phyloP scores from a whole-genome alignment of 2,329 filamentous ascomycete species.

The Paecilomyces dactylethromorphus region DNA sequence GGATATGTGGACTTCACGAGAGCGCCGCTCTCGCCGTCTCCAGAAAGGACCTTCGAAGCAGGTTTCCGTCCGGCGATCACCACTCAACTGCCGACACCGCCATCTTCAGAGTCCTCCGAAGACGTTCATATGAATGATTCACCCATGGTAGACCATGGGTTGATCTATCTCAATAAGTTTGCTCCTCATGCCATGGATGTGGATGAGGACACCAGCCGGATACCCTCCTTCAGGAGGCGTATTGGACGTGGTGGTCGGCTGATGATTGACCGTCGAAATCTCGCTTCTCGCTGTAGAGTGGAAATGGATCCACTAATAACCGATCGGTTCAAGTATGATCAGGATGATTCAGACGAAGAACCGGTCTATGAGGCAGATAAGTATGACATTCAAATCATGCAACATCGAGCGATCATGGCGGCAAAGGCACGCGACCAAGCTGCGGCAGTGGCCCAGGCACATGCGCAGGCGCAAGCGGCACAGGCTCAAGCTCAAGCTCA shows the following conservation, averaged over 20 bases:
- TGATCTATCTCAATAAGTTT: conserved; percentile 30
- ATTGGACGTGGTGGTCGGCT: conserved; percentile 77
- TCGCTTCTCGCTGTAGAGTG: conserved; percentile 49
- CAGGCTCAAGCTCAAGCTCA: conserved; percentile 34
- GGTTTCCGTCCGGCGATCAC: conserved; percentile 63
- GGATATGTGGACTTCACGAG: conserved; percentile 83
- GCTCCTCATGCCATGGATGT: conserved; percentile 36
- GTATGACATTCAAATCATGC: conserved; percentile 51
- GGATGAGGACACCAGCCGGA: conserved; percentile 36
- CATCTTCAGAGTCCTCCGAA: conserved; percentile 43
- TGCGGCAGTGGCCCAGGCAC: conserved; percentile 29
- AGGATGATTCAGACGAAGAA: conserved; percentile 73
- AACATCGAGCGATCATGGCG: conserved; percentile 48
- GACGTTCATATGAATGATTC: conserved; percentile 27
- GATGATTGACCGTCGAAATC: conserved; percentile 78
- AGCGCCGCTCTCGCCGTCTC: conserved; percentile 73
- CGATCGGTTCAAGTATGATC: conserved; percentile 82
- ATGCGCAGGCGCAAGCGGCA: conserved; percentile 11
- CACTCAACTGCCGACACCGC: conserved; percentile 55
- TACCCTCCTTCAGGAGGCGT: conserved; percentile 72
- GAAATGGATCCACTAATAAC: conserved; percentile 42
- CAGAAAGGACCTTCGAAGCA: conserved; percentile 55
- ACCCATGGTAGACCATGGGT: conserved; percentile 24
- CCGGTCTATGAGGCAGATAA: conserved; percentile 71
- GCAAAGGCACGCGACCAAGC: conserved; percentile 37